Evolutionary conservation across 305 asterid genomes (phyloP).

Genomic region (Andrographis paniculata): DNA sequence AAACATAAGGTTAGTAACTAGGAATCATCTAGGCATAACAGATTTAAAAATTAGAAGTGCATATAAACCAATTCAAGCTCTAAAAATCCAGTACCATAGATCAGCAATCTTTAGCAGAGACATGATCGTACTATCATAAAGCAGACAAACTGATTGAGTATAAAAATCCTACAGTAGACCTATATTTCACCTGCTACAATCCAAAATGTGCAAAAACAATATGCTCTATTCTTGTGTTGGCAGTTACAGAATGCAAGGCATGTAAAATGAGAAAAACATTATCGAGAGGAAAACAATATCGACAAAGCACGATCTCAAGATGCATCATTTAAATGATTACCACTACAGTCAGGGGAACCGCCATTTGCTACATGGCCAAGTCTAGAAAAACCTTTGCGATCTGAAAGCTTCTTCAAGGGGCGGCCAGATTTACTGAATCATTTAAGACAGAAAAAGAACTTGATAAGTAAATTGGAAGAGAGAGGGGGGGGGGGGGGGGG

Average conservation of each 20-base stretch:
- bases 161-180: slow-evolving; percentile 9
- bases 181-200: slow-evolving; percentile 12
- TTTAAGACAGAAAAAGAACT: slow-evolving; percentile 15
- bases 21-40: slow-evolving; percentile 2
- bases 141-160: slow-evolving; percentile 1
- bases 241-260: slow-evolving; percentile 8
- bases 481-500: no score
- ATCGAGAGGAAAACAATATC: slow-evolving; percentile 2
- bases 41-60: slow-evolving; percentile 1
- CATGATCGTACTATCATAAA: slow-evolving; percentile 10
- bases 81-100: neutral
- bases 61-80: slow-evolving; percentile 7
- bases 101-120: slow-evolving; percentile 7
- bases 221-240: slow-evolving; percentile 11
- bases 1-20: slow-evolving; percentile 5
- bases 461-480: slow-evolving; percentile 17
- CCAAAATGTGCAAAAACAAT: no score
- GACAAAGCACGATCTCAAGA: neutral
- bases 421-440: slow-evolving; percentile 87
- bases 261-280: slow-evolving; percentile 1
- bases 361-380: slow-evolving; percentile 60
- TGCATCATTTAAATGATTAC: slow-evolving; percentile 27
- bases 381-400: slow-evolving; percentile 88
- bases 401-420: slow-evolving; percentile 76
- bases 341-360: slow-evolving; percentile 86